These are phyloP conservation scores for Saccharomyces hybrid DNA, from an alignment of 1,139 yeast species.

Conservation along the genomic window DNA sequence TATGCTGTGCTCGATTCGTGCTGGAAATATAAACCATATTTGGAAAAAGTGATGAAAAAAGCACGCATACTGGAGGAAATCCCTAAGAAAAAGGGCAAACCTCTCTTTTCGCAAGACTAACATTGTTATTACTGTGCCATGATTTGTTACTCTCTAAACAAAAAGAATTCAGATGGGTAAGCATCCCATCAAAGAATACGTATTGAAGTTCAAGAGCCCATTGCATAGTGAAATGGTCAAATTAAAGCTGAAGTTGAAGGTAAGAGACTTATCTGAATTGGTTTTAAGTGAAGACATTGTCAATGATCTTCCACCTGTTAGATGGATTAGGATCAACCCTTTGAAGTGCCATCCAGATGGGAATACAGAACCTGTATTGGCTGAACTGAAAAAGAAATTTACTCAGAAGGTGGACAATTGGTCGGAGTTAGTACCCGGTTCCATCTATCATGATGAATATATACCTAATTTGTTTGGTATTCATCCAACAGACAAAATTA, in stretches of 20 bases:
- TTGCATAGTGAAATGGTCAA: conserved; percentile 75
- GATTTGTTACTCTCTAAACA: conserved; percentile 69
- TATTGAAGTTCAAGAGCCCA: conserved; percentile 70
- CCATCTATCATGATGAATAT: conserved; percentile 60
- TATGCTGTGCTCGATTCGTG: conserved; percentile 79
- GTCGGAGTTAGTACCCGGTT: conserved; percentile 48
- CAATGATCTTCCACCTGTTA: conserved; percentile 67
- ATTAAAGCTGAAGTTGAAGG: conserved; percentile 49
- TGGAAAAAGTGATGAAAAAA: conserved; percentile 54
- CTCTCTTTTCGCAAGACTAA: conserved; percentile 27
- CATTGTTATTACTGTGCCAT: conserved; percentile 53
- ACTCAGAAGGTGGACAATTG: conserved; percentile 36
- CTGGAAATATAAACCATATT: conserved; percentile 56
- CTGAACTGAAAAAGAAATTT: conserved; percentile 35
- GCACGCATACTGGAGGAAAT: conserved; percentile 47
- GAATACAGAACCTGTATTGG: conserved; percentile 36
- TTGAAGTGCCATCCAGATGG: conserved; percentile 35
- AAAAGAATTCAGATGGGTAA: conserved; percentile 83
- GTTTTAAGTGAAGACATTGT: conserved; percentile 30
- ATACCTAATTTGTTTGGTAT: conserved; percentile 77
- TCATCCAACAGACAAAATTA: conserved; percentile 63
- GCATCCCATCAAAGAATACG: conserved; percentile 75
- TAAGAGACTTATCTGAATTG: conserved; percentile 37
- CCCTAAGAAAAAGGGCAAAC: conserved; percentile 39
- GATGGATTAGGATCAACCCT: conserved; percentile 81